Base-by-base conservation (phyloP, 768 basidiomycete species). In the Pulveroboletus sp. region DNA sequence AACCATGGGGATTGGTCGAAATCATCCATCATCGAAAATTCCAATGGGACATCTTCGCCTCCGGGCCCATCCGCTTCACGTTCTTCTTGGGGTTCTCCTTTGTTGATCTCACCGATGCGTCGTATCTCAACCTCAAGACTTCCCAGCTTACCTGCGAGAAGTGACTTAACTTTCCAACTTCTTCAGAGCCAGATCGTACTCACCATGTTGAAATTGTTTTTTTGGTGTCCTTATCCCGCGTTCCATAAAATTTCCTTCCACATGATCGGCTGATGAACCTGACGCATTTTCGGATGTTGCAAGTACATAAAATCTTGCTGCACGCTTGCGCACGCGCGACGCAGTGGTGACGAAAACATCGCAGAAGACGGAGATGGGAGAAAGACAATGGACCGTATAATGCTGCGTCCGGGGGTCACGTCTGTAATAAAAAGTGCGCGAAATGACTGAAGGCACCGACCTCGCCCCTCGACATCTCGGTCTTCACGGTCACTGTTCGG, bases 321-420 rank as follows among this genome's bases (percentile, higher is more conserved):
- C 54, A 22, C 17, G 37, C 22, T 13, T 46, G 50, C 58, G 54
- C 32, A 23, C 3, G 19, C 7, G 10, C 13, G 34, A 32, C 36
- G n/a, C 4, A 39, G 17, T 12, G 14, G 5, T 17, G 38, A 47
- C 37, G 11, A 57, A 60, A 42, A 60, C 45, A 11, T 59, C 58
- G 26, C 58, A 59, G 26, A 59, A 44, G 16, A 49, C 34, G 19
- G 58, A 53, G n/a, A 47, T 24, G 9, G 50, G 50, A 31, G 59
- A 52, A 14, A 32, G 50, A 27, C 58, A 59, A 23, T 60, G 58
- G 14, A 59, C 31, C 1, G 50, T 60, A n/a, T 47, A 60, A 12
- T 14, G 12, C 58, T 59, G 43, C 12, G 34, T 6, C 8, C 13
- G 4, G 34, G 17, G 14, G 43, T 50, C 22, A 38, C 7, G 3